Evolutionary conservation across 768 basidiomycete species (phyloP), one percentile per base, ranked within the genome.

Genomic region (Calocera viscosa): DNA sequence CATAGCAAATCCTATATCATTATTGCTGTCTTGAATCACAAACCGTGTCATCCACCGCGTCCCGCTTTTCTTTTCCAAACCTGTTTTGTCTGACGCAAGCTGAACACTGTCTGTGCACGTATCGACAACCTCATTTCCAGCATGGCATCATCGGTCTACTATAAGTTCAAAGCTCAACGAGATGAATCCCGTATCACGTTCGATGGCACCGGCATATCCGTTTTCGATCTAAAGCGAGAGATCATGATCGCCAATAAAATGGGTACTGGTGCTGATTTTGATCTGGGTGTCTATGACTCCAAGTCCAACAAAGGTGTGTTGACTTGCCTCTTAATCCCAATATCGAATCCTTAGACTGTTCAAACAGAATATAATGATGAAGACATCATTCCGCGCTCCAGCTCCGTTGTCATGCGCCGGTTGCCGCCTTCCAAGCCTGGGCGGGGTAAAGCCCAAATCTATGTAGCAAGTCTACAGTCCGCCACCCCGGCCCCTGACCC

Each of bases 161-260:
- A 95, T 86, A 90, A 89, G 80, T 99, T 96, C 87, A 91, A 87
- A 77, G 93, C 93, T 71, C 88, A 91, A 76, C 91, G 84, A 80
- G 87, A 90, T 80, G 95, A 98, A 78, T 94, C 93, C 67, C 82
- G 93, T 75, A 87, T 99, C 77, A 88, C 91, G 65, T 97, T 99
- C 81, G 95, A 99, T 76, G 96, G 96, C 74, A 97, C 95, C 71
- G 92, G 93, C 70, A 98, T 99, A 75, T 94, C 94, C 74, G 93
- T 98, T 72, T 98, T 97, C 82, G 96, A 99, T 79, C 82, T 99
- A 78, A 99, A 99, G 81, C 91, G 88, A 82, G 96, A 98, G 79
- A 91, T 99, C 75, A 95, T 99, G 73, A 80, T 95, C 73, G 90
- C 90, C 75, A 97, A 97, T 75, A 93, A 89, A 76, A 86, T 99